Base-by-base conservation (phyloP, 768 basidiomycete genomes). In the Clitopilus passeckerianus region DNA sequence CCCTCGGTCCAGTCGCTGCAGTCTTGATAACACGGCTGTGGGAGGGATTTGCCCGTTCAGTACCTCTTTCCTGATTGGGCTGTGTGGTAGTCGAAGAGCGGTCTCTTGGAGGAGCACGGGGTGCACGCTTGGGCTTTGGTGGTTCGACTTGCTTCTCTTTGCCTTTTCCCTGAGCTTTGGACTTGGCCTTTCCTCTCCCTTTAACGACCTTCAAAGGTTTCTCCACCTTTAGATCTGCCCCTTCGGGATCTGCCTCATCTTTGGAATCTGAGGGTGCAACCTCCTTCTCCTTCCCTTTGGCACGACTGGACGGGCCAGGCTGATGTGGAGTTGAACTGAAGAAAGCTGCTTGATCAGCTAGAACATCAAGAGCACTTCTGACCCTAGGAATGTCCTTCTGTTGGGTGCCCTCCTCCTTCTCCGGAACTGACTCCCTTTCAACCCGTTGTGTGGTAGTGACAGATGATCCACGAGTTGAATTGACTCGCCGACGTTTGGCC, bases 281-380 rank as follows among this genome's bases (percentile, higher is more conserved):
- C 33, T 66, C 62, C 44, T 60, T 59, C 20, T 46, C 63, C 44
- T 64, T 64, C 0, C 55, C 67, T 43, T 65, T 64, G 34, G 60
- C 59, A 18, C 53, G 53, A 56, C 18, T 5, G 5, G 46, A 12
- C 16, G 44, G 27, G 30, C 44, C 54, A 18, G 27, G 15, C 33
- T 34, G 30, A 33, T 57, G 16, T 57, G 66, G 69, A 54, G 65
- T 75, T 61, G 64, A 77, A 67, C 68, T 75, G 70, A 69, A 81
- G 15, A 73, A 82, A 7, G 85, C 85, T 2, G 89, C 87, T 67
- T 90, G 87, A 63, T 89, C 87, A 1, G 89, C 89, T 34, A 90
- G 73, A 7, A 91, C 87, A 64, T 91, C 87, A 65, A 91, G 72
- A 6, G 85, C 89, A 60, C 83, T 82, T 60, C 71, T 74, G 52